Conservation (phyloP, 2,329 filamentous ascomycete species). For the Fusarium sp. region DNA sequence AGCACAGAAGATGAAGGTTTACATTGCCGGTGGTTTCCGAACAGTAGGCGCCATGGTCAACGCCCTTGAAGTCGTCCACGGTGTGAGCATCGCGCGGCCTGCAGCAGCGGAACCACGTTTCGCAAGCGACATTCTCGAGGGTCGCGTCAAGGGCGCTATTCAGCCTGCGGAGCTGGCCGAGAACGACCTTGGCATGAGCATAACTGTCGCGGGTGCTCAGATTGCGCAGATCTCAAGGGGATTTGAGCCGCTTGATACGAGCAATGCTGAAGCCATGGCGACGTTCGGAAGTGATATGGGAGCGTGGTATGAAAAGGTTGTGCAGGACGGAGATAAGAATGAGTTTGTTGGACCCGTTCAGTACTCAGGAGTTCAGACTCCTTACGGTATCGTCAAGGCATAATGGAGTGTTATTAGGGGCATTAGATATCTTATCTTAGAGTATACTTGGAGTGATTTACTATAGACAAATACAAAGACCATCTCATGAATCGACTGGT, state of each 20-base stretch:
- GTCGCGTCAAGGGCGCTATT: constrained; percentile 36
- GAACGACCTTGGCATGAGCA: constrained; percentile 18
- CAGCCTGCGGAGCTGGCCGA: constrained; percentile 27
- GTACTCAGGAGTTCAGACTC: constrained; percentile 38
- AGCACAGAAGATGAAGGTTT: constrained; percentile 63
- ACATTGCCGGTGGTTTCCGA: constrained; percentile 69
- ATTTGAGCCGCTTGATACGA: constrained; percentile 47
- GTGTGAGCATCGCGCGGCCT: constrained; percentile 65
- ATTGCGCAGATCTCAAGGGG: constrained; percentile 37
- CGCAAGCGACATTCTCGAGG: constrained; percentile 47
- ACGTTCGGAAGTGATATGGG: constrained; percentile 44
- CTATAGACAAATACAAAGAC: background rate
- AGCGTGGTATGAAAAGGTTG: constrained; percentile 37
- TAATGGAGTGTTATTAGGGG: background rate
- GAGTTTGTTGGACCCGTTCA: constrained; percentile 42
- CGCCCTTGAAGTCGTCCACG: constrained; percentile 68
- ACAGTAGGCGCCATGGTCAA: constrained; percentile 68
- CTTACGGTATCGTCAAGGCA: constrained; percentile 31
- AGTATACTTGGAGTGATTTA: background rate
- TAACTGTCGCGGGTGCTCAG: constrained; percentile 33
- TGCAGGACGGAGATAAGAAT: constrained; percentile 48
- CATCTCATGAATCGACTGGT: background rate
- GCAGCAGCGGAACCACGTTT: constrained; percentile 52
- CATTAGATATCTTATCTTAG: background rate
- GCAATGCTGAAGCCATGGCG: constrained; percentile 36